phyloP scores from a whole-genome alignment of 2,329 filamentous ascomycete genomes.

The Botrytis aclada region DNA sequence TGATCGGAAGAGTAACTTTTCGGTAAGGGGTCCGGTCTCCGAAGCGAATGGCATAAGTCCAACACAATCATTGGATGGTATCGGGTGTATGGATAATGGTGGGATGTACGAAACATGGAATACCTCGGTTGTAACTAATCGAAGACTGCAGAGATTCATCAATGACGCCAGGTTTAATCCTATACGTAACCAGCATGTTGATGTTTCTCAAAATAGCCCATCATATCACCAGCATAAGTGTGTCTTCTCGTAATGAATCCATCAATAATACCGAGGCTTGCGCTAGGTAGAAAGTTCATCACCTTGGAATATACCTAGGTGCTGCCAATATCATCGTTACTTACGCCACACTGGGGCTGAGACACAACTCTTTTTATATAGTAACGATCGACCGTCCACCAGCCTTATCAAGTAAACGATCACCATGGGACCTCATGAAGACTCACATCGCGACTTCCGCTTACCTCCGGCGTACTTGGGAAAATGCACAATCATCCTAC shows the following conservation, averaged over 20 bases:
- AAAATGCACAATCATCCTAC: constrained; percentile 2
- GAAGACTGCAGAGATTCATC: neutral
- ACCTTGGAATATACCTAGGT: neutral
- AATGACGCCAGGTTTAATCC: neutral
- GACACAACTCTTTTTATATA: neutral
- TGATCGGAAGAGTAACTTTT: neutral
- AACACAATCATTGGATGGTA: neutral
- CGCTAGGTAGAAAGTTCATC: neutral
- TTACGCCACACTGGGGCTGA: constrained; percentile 14
- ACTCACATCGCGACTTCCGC: neutral
- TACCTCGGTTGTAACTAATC: neutral
- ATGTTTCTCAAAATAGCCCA: neutral
- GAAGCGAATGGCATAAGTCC: neutral
- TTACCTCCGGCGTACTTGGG: neutral
- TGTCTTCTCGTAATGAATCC: neutral
- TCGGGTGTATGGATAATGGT: neutral
- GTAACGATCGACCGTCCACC: neutral
- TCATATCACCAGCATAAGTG: neutral
- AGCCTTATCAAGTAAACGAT: constrained; percentile 11
- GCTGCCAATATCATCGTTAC: neutral
- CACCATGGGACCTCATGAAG: neutral
- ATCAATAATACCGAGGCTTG: neutral
- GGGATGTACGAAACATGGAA: neutral
- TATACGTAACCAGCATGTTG: neutral
- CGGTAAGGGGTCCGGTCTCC: neutral